Percentiles rank a stretch among this genome's conserved stretches.
Evolutionary conservation across 805 yeast species (phyloP).

Genomic region (Metschnikowia cerradonensis): DNA sequence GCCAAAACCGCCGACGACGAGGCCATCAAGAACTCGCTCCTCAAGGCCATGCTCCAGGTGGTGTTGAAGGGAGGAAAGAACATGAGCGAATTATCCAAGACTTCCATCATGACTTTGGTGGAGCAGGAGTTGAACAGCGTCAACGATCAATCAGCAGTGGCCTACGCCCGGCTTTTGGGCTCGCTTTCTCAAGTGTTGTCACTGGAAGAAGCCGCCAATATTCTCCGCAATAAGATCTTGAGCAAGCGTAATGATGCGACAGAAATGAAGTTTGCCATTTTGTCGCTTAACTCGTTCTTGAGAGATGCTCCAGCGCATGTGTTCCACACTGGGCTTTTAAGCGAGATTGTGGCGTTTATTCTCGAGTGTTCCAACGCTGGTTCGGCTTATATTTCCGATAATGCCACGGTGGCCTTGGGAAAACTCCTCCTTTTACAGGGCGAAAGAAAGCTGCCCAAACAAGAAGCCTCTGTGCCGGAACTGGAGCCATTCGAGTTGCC

Average conservation of each 20-base stretch:
- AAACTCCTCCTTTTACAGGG: constrained; percentile 60
- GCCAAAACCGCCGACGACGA: constrained; percentile 60
- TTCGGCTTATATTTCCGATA: constrained; percentile 60
- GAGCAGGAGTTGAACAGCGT: constrained; percentile 58
- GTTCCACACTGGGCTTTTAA: constrained; percentile 47
- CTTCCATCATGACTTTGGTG: constrained; percentile 63
- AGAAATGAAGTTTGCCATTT: constrained; percentile 53
- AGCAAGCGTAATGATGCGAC: constrained; percentile 43
- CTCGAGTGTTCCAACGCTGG: constrained; percentile 40
- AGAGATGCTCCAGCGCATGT: constrained; percentile 70
- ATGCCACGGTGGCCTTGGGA: constrained; percentile 76
- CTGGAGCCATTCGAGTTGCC: constrained; percentile 36
- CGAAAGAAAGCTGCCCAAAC: constrained; percentile 29
- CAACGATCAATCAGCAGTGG: constrained; percentile 61
- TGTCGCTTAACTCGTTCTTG: constrained; percentile 75
- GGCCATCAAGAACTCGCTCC: constrained; percentile 81
- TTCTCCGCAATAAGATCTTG: constrained; percentile 58
- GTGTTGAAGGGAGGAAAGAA: constrained; percentile 74
- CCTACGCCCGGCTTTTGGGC: constrained; percentile 77
- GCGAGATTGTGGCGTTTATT: constrained; percentile 49
- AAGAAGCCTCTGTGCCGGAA: constrained; percentile 10
- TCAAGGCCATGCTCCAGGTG: constrained; percentile 79
- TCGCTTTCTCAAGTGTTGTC: constrained; percentile 66
- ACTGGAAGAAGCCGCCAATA: constrained; percentile 56
- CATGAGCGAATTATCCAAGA: constrained; percentile 70